Base-by-base conservation (phyloP, 345 rosid species). In the Mercurialis annua region DNA sequence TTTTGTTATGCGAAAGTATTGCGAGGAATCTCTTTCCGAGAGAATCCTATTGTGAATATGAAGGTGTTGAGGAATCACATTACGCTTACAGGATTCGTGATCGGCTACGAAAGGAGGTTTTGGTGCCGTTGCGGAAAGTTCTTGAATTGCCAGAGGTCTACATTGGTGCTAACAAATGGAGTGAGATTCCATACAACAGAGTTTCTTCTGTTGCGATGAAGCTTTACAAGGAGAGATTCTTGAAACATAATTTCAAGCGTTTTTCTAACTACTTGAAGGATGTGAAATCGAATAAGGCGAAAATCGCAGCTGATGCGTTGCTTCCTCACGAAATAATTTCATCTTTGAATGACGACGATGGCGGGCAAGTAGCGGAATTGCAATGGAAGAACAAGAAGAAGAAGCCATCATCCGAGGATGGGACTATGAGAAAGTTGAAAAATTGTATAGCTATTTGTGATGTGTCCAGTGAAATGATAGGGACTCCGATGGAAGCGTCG, bases 151-250 rank as follows among this genome's bases (percentile, higher is more conserved):
- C 90, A 0, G 90, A 89, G 56, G 86, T 87, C 29, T 87, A 83
- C 55, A 82, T 90, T 8, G 81, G 85, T 20, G 82, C 81, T 0
- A 84, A 68, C 9, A 29, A 44, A 8, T 87, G 91, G 92, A 71
- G 55, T 1, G 73, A 67, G 5, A 67, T 87, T 38, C 89, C 88
- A 0, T 80, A 85, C 62, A 70, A 81, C 20, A 72, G 87, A 6
- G 87, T 90, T 2, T 79, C 90, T 0, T 85, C 96, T 0, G 84
- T 84, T 17, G 90, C 92, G 1, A 85, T 87, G 96, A 81, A 74
- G 21, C 61, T 81, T 6, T 85, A 84, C 77, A 87, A 82, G 70
- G 79, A 78, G 29, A 82, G 76, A 18, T 89, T 89, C 60, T 6
- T 70, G 46, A 78, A 71, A 4, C 92, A 80, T 68, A 86, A 85